A percentile compares a stretch with the other conserved stretches of the same genome.
Conservation (phyloP, 2,329 filamentous ascomycete genomes). For the Lasiodiplodia theobromae region DNA sequence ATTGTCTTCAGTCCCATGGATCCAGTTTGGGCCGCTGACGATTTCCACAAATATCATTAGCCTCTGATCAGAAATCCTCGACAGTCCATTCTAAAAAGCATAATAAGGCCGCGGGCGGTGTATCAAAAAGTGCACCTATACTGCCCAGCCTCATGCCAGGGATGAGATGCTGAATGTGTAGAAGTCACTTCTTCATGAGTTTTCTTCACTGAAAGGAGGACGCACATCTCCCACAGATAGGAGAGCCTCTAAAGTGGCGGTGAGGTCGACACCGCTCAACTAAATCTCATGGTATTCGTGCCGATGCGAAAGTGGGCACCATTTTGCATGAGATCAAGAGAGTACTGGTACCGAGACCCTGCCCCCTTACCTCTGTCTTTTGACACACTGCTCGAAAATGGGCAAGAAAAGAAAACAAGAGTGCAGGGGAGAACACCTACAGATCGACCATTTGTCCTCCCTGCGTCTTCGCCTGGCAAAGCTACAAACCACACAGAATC, state of each 20-base stretch:
- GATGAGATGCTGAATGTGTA: too few relatives aligned
- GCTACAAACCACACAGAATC: constrained; percentile 41
- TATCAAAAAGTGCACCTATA: neutral
- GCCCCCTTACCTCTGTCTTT: neutral
- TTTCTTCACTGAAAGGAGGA: neutral
- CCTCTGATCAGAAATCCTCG: neutral
- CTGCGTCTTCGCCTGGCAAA: constrained; percentile 55
- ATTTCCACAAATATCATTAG: constrained; percentile 12
- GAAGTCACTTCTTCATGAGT: neutral
- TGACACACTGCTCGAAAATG: neutral
- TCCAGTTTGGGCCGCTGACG: constrained; percentile 76
- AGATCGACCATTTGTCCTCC: constrained; percentile 63
- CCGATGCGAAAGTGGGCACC: neutral
- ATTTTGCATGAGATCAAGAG: neutral
- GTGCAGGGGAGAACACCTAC: constrained; percentile 49
- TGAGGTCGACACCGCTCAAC: neutral
- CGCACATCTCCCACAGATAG: neutral
- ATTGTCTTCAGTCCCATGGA: constrained; percentile 75
- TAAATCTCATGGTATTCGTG: neutral
- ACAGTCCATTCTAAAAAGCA: neutral
- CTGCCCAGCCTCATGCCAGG: neutral
- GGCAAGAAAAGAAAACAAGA: neutral
- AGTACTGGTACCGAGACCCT: constrained; percentile 4
- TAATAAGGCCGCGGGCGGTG: neutral
- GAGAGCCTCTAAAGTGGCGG: neutral